Evolutionary conservation across 2,329 filamentous ascomycete genomes (phyloP), one percentile per base, ranked within the genome.

Genomic region (Emmonsiellopsis sp.): DNA sequence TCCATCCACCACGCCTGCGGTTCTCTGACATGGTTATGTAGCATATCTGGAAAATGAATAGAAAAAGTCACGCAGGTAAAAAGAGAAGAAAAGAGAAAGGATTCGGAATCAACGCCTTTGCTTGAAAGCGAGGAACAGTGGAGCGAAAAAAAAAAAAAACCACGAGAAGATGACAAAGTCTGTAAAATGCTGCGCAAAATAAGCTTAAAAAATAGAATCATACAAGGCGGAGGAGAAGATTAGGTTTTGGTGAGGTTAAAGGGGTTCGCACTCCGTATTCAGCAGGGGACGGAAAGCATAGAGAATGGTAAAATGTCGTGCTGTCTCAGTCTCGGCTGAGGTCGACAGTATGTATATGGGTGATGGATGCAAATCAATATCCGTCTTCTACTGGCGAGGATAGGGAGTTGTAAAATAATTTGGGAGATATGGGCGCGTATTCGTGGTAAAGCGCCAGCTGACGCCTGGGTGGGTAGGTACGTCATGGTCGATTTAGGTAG

Each of bases 131-230:
- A 52, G 53, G 53, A 20, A 50, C 48, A 45, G 53, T 47, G 53
- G 43, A 58, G 58, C 35, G 54, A 54, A 20, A 50, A 48, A 41
- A 61, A 54, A 54, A 57, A 59, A 55, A 60, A 54, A 57, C 51
- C 51, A 56, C 55, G 51, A 54, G 47, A 50, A 35, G 45, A 45
- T 40, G 30, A n/a, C 8, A 45, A 45, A 16, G n/a, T 46, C 38
- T 37, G 45, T 13, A 45, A 45, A 45, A 45, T n/a, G 46, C 11
- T 26, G 15, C 10, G 31, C 31, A 37, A 42, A 35, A 20, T 48
- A 48, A 48, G 37, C 7, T 49, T 15, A 38, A 40, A 10, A 49
- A 30, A 11, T 26, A n/a, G 26, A 49, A 49, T 49, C 46, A 49
- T 49, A 38, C 46, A 38, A 7, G 26, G 34, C 30, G 30, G 31